Evolutionary conservation across 2,329 filamentous ascomycete genomes (phyloP).

Genomic region (Colletotrichum lentis): DNA sequence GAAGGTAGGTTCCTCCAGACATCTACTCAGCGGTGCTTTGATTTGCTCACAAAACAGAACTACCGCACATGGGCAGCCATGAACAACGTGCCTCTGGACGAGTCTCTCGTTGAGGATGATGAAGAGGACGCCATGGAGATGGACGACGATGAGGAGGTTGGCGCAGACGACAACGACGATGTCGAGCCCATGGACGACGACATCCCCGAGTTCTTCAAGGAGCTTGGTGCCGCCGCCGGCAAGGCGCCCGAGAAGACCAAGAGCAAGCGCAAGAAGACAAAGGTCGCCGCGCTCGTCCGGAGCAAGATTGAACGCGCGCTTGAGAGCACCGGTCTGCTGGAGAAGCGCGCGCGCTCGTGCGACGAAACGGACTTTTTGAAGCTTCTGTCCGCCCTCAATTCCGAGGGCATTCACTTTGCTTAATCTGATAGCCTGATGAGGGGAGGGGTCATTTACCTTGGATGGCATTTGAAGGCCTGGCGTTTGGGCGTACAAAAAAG

Average conservation of each 20-base stretch:
- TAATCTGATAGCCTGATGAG: conserved; percentile 48
- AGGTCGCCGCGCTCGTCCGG: conserved; percentile 81
- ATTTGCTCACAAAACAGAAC: conserved; percentile 60
- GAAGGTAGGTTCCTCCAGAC: conserved; percentile 42
- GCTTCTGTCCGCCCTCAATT: conserved; percentile 82
- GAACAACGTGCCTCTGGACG: conserved; percentile 81
- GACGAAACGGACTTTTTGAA: conserved; percentile 93
- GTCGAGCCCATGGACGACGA: conserved; percentile 72
- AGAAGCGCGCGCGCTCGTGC: conserved; percentile 84
- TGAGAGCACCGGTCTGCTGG: conserved; percentile 80
- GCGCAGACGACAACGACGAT: conserved; percentile 56
- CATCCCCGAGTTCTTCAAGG: conserved; percentile 84
- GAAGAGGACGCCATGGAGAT: conserved; percentile 53
- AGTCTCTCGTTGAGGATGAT: conserved; percentile 58
- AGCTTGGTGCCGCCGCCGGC: conserved; percentile 56
- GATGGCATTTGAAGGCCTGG: conserved; percentile 28
- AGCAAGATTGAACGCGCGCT: conserved; percentile 88
- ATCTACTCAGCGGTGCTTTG: not conserved
- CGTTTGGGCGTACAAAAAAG: conserved; percentile 38
- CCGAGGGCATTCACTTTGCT: conserved; percentile 91
- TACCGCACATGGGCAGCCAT: conserved; percentile 91
- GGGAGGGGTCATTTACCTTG: not conserved
- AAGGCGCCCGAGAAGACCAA: conserved; percentile 63
- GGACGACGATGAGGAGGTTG: conserved; percentile 54
- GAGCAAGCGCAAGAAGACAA: conserved; percentile 78